Conservation (phyloP, 805 yeast species). For the Ogataea thermomethanolica region DNA sequence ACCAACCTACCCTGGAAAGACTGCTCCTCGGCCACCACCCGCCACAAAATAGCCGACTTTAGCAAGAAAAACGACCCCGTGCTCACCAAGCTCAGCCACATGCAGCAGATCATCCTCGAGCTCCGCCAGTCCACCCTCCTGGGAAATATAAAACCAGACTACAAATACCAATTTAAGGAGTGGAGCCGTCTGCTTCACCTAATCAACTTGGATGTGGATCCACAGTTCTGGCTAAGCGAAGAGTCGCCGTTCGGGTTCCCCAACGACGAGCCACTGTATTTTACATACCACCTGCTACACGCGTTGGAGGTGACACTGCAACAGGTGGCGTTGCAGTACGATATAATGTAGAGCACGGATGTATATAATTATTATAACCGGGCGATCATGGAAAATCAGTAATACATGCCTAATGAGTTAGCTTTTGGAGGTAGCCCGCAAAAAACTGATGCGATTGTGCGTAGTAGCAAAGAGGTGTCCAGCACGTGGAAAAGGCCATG, state of each 20-base stretch:
- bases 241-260: slow-evolving; percentile 69
- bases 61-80: slow-evolving; percentile 27
- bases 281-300: slow-evolving; percentile 32
- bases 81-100: slow-evolving; percentile 18
- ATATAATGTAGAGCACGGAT: slow-evolving; percentile 6
- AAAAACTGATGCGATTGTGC: neutral
- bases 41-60: slow-evolving; percentile 15
- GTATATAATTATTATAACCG: too few species aligned
- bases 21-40: neutral
- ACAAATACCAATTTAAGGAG: slow-evolving; percentile 45
- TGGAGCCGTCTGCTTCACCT: slow-evolving; percentile 44
- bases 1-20: too few species aligned
- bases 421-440: neutral
- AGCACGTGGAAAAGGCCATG: neutral
- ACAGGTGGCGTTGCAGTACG: slow-evolving; percentile 25
- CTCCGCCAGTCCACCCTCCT: slow-evolving; percentile 33
- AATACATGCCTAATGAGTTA: too few species aligned
- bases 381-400: too few species aligned
- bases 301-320: slow-evolving; percentile 25
- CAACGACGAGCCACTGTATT: slow-evolving; percentile 62
- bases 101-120: slow-evolving; percentile 30
- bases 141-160: slow-evolving; percentile 38
- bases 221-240: slow-evolving; percentile 61
- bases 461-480: slow-evolving; percentile 1
- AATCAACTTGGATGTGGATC: slow-evolving; percentile 27